Evolutionary conservation across 2,329 filamentous ascomycete genomes (phyloP), one percentile per base, ranked within the genome.

Genomic region (Dryadomyces sulphureus): DNA sequence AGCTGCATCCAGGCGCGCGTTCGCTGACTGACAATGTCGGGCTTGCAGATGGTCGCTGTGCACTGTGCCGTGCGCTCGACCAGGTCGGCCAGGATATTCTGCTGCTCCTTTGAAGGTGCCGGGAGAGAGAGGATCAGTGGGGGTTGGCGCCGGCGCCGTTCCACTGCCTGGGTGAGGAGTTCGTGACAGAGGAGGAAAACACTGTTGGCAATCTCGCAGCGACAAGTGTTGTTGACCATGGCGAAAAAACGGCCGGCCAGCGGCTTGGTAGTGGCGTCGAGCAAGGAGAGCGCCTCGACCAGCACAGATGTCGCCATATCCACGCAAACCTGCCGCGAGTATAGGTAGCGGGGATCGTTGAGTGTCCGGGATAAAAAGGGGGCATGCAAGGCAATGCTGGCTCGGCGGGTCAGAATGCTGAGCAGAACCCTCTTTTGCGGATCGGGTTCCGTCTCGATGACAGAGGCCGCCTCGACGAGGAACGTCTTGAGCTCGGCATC

Each of bases 1-100:
- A 44, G 34, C 34, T 44, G 32, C 42, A 44, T 44, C 42, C 42
- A 44, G n/a, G 42, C 42, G 17, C 42, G 27, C 3, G 42, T 44
- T 16, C 42, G 19, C 34, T 25, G 42, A 17, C 42, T 44, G 12
- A 44, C 42, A 44, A 44, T 44, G 16, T 44, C 42, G 32, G 42
- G 42, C n/a, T 44, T 44, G 42, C 32, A 38, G 7, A 44, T 19
- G 16, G 20, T 21, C 22, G 42, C 19, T 5, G 32, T 27, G 8
- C 32, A 32, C 1, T 5, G 32, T 2, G 34, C 32, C 3, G 34
- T 25, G 1, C 42, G 7, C 34, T 44, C 32, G 16, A 44, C 34
- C 5, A 44, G 30, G 41, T 43, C 19, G n/a, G 14, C 41, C 41
- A 30, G 7, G n/a, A 32, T 17, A 5, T 30, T n/a, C 39, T 41